Conservation (phyloP, 2,329 filamentous ascomycete species). For the Aspergillus glaucus region DNA sequence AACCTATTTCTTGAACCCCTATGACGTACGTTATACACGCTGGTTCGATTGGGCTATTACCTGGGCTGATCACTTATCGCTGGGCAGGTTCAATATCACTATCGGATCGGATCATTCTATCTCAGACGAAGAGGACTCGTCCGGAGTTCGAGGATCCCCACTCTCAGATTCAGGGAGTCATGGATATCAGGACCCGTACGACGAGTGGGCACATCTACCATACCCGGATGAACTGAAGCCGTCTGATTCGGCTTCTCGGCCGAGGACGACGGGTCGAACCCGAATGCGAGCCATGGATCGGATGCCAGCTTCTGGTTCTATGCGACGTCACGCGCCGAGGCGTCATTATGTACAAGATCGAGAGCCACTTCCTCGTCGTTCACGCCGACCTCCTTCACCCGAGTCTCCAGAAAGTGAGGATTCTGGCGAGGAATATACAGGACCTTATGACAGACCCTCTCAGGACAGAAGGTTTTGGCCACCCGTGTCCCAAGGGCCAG, state of each 20-base stretch:
- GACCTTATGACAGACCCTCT: constrained; percentile 38
- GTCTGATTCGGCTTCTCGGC: constrained; percentile 42
- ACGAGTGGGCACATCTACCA: constrained; percentile 34
- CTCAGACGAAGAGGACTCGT: constrained; percentile 42
- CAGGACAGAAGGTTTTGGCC: constrained; percentile 31
- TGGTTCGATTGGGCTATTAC: background rate
- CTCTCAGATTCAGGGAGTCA: constrained; percentile 36
- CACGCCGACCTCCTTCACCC: constrained; percentile 43
- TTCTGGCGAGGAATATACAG: constrained; percentile 56
- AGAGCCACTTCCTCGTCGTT: constrained; percentile 30
- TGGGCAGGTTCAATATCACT: constrained; percentile 37
- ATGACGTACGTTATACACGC: constrained; percentile 15
- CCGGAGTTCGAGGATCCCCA: constrained; percentile 39
- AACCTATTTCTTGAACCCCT: constrained; percentile 3
- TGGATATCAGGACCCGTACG: constrained; percentile 32
- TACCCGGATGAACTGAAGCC: constrained; percentile 44
- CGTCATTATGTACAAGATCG: constrained; percentile 33
- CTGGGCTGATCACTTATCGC: constrained; percentile 6
- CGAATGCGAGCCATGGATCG: constrained; percentile 35
- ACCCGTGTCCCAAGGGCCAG: constrained; percentile 20
- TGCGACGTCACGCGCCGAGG: constrained; percentile 32
- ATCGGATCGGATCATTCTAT: constrained; percentile 36
- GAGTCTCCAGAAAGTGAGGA: constrained; percentile 58
- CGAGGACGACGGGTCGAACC: constrained; percentile 35
- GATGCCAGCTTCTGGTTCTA: constrained; percentile 29